A percentile compares a stretch with the other conserved stretches of the same genome.
phyloP scores from a whole-genome alignment of 2,329 filamentous ascomycete species.

The Penicillium sp. region DNA sequence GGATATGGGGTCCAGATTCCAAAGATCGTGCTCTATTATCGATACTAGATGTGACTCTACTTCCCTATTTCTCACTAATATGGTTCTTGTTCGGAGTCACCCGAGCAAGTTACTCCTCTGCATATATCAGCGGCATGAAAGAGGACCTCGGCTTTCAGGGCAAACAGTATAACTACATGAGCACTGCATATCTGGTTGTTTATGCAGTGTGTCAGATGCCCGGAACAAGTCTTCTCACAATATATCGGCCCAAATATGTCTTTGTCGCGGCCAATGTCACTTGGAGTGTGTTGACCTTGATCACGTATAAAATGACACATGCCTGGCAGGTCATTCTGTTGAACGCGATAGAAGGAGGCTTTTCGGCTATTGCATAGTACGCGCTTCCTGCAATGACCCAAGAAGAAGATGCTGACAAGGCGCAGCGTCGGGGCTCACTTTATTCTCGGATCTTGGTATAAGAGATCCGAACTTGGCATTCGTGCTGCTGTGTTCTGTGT shows the following conservation, averaged over 20 bases:
- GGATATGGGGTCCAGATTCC: slow-evolving; percentile 15
- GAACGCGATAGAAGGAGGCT: slow-evolving; percentile 48
- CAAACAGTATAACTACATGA: slow-evolving; percentile 47
- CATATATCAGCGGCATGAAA: slow-evolving; percentile 47
- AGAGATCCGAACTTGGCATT: slow-evolving; percentile 46
- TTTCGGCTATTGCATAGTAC: slow-evolving; percentile 48
- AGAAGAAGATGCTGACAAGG: neutral
- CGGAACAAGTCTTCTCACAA: slow-evolving; percentile 43
- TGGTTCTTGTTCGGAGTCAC: slow-evolving; percentile 53
- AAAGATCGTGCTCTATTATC: slow-evolving; percentile 29
- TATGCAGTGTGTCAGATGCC: slow-evolving; percentile 51
- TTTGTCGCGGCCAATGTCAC: slow-evolving; percentile 47
- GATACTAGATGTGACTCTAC: slow-evolving; percentile 45
- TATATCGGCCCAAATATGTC: slow-evolving; percentile 44
- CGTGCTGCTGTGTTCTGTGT: slow-evolving; percentile 35
- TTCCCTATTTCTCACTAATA: slow-evolving; percentile 50
- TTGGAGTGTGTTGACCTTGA: slow-evolving; percentile 48
- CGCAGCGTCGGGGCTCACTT: slow-evolving; percentile 46
- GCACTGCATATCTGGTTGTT: slow-evolving; percentile 37
- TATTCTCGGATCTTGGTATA: slow-evolving; percentile 50
- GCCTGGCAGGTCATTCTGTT: slow-evolving; percentile 49
- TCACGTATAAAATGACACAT: slow-evolving; percentile 45
- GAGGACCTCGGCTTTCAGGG: slow-evolving; percentile 41
- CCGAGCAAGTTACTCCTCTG: slow-evolving; percentile 46
- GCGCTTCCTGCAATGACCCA: slow-evolving; percentile 9